Percentiles rank a stretch among this genome's conserved stretches.
These are phyloP conservation scores for Fusarium hainanense DNA, from an alignment of 2,329 filamentous ascomycete genomes.

Conservation along the genomic window DNA sequence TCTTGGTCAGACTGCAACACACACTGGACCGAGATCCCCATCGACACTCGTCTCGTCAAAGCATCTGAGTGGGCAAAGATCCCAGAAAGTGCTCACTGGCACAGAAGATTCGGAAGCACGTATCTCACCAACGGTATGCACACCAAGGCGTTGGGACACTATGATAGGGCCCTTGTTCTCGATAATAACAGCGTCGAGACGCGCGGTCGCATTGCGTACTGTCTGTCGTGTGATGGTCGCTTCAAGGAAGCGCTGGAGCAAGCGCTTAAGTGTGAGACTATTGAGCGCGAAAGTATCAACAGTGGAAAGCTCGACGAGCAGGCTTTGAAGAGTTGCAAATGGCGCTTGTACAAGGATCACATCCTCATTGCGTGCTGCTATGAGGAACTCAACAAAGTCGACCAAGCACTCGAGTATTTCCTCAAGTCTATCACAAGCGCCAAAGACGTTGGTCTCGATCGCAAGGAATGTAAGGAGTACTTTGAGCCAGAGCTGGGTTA, in stretches of 20 bases:
- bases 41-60: constrained; percentile 51
- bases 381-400: constrained; percentile 48
- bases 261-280: constrained; percentile 52
- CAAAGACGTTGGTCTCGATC: constrained; percentile 41
- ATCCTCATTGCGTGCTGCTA: constrained; percentile 54
- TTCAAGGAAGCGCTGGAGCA: constrained; percentile 52
- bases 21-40: constrained; percentile 52
- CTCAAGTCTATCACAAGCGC: constrained; percentile 51
- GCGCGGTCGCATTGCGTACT: constrained; percentile 55
- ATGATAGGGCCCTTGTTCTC: constrained; percentile 51
- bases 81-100: constrained; percentile 52
- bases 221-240: constrained; percentile 51
- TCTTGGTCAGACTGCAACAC: constrained; percentile 52
- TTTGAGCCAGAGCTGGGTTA: constrained; percentile 55
- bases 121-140: constrained; percentile 53
- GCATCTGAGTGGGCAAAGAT: constrained; percentile 54
- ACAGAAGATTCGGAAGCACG: constrained; percentile 55
- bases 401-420: constrained; percentile 52
- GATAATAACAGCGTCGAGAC: constrained; percentile 55
- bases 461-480: constrained; percentile 47
- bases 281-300: constrained; percentile 49
- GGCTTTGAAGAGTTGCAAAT: constrained; percentile 48
- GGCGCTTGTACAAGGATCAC: constrained; percentile 57
- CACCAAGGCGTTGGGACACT: constrained; percentile 51
- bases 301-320: constrained; percentile 41